Evolutionary conservation across 1,284 basidiomycete genomes (phyloP).

Genomic region (Pyrrhoderma lamaoense): DNA sequence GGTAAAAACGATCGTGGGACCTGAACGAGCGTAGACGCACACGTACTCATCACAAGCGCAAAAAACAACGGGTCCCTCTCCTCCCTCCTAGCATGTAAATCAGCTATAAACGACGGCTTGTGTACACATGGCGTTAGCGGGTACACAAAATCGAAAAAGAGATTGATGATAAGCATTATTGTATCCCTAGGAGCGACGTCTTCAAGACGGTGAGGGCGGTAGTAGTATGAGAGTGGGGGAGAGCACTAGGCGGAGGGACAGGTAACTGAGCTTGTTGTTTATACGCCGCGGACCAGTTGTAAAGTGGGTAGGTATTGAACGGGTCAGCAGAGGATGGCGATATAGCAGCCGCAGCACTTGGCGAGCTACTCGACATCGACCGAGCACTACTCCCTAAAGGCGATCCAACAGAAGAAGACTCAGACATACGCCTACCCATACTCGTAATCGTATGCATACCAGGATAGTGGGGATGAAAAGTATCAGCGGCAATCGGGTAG

Average conservation of each 20-base stretch:
- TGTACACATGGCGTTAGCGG: conserved; percentile 78
- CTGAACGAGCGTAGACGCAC: conserved; percentile 77
- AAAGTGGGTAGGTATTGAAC: conserved; percentile 55
- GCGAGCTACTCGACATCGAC: conserved; percentile 16
- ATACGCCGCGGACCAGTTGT: conserved; percentile 55
- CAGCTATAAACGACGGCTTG: conserved; percentile 81
- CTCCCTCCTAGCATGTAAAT: conserved; percentile 67
- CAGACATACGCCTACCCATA: conserved; percentile 30
- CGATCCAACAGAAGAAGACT: conserved; percentile 5
- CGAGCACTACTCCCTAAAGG: background rate
- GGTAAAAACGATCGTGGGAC: conserved; percentile 75
- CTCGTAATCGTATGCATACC: conserved; percentile 30
- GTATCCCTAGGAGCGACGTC: conserved; percentile 72
- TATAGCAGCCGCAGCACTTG: too few relatives aligned
- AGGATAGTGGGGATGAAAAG: conserved; percentile 48
- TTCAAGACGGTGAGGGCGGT: conserved; percentile 61
- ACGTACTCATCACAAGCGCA: conserved; percentile 77
- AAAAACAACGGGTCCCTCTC: conserved; percentile 83
- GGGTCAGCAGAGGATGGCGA: conserved; percentile 40
- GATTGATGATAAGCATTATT: conserved; percentile 68
- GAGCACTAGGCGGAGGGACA: conserved; percentile 40
- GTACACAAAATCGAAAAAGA: conserved; percentile 87
- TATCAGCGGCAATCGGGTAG: conserved; percentile 64
- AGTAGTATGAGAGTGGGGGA: conserved; percentile 69
- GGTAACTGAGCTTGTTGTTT: conserved; percentile 51